Evolutionary conservation across 345 rosid species (phyloP), one percentile per base, ranked within the genome.

Genomic region (Citrus glauca): DNA sequence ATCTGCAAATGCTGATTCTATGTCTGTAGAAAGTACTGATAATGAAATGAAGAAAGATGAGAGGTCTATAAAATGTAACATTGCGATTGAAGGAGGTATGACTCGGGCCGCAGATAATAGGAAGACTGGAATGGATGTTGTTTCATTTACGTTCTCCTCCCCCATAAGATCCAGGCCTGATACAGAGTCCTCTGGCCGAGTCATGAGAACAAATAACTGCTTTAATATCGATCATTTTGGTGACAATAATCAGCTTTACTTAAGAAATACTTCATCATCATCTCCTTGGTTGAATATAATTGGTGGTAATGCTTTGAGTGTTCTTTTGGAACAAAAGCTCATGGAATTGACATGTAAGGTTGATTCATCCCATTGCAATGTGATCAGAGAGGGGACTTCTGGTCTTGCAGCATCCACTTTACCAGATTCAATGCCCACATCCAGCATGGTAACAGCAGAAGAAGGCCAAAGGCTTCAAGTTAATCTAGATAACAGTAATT

Each of bases 131-230:
- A 86, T 81, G 85, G 95, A 95, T 85, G 89, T 95, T 76, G 87
- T 95, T 88, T 95, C 98, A 25, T 95, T 95, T 84, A 93, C 94
- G 14, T 95, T 95, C 76, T 85, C 95, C 6, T 90, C 98, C 63
- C 97, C 98, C 37, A 84, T 93, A 80, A 85, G 87, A 79, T 68
- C 87, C 65, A 68, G 73, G 57, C 77, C 77, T 82, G 82, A 80
- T 72, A 33, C 85, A 5, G 83, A 78, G 78, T 71, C 84, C 45
- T 83, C 87, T 48, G 81, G 80, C 71, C 77, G 65, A 65, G 71
- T 19, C 55, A 70, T 24, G 57, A 86, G 75, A 74, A 83, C 83
- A 66, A 77, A 59, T 40, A 75, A 80, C 75, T 72, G 79, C 75
- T 67, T 69, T 66, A 56, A 32, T 28, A 38, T 30, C 55, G 81